phyloP scores from a whole-genome alignment of 768 basidiomycete genomes.

The Sporobolomyces roseus region DNA sequence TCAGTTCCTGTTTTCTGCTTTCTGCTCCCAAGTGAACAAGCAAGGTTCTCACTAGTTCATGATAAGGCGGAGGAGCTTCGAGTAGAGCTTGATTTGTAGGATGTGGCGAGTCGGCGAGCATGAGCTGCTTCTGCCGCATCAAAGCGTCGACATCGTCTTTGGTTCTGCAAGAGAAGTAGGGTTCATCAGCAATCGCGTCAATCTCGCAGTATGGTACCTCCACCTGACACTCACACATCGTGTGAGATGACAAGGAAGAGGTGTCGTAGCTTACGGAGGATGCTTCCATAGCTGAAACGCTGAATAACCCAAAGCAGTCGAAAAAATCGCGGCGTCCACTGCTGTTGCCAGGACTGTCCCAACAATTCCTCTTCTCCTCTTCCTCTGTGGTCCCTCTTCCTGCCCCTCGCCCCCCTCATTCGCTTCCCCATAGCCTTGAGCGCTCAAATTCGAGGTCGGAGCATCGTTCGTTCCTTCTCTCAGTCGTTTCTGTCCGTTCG shows the following conservation, averaged over 20 bases:
- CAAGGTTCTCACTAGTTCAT: neutral
- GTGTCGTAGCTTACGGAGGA: conserved; percentile 8
- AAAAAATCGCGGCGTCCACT: conserved; percentile 21
- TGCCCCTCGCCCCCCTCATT: neutral
- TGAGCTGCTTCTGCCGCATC: neutral
- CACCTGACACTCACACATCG: too few species aligned
- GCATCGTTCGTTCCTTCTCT: too few species aligned
- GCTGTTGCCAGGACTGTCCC: conserved; percentile 14
- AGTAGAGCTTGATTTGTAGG: neutral
- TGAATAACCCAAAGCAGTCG: conserved; percentile 13
- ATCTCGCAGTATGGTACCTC: too few species aligned
- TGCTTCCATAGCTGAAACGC: conserved; percentile 20
- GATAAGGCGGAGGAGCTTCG: conserved; percentile 23
- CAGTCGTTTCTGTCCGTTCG: conserved; percentile 8
- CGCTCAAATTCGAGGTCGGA: too few species aligned
- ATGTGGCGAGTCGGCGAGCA: neutral
- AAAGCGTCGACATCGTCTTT: conserved; percentile 11
- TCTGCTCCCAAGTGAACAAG: too few species aligned
- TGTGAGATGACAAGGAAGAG: too few species aligned
- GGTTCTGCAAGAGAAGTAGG: neutral
- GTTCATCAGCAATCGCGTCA: too few species aligned
- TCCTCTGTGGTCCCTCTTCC: neutral
- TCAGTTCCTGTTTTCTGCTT: too few species aligned
- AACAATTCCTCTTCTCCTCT: conserved; percentile 8
- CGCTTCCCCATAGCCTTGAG: too few species aligned